Percentiles rank a stretch among this genome's conserved stretches.
Conservation (phyloP, 2,329 filamentous ascomycete species). For the Nigrospora oryzae region DNA sequence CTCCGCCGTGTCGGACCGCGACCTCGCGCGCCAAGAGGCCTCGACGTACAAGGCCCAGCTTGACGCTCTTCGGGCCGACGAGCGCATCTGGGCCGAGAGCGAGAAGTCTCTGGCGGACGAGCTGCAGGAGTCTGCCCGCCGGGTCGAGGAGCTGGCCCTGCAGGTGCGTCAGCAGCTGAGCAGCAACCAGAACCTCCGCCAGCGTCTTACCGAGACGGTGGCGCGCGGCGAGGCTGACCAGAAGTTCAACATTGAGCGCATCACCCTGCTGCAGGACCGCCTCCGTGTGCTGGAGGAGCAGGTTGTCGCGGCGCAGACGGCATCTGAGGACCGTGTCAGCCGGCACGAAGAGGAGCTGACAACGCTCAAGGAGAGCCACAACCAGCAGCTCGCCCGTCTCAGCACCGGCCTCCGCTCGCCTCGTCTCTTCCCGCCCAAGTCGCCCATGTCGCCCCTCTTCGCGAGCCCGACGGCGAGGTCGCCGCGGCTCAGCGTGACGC, state of each 20-base stretch:
- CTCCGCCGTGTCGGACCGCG: constrained; percentile 61
- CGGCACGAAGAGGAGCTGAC: constrained; percentile 82
- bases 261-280: constrained; percentile 73
- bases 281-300: constrained; percentile 79
- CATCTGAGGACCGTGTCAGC: constrained; percentile 74
- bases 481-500: constrained; percentile 41
- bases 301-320: constrained; percentile 72
- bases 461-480: constrained; percentile 35
- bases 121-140: constrained; percentile 62
- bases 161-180: constrained; percentile 75
- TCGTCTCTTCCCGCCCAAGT: constrained; percentile 46
- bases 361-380: constrained; percentile 68
- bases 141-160: constrained; percentile 70
- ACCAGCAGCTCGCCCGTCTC: constrained; percentile 66
- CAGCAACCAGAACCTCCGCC: constrained; percentile 67
- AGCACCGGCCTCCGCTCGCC: constrained; percentile 42
- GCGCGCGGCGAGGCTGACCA: constrained; percentile 78
- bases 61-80: constrained; percentile 45
- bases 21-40: constrained; percentile 60
- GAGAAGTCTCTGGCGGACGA: constrained; percentile 61
- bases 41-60: constrained; percentile 53
- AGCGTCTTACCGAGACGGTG: constrained; percentile 71
- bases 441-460: constrained; percentile 55
- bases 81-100: constrained; percentile 46
- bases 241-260: constrained; percentile 68